Base-by-base conservation (phyloP, 2,329 filamentous ascomycete species). In the Talaromyces sp. region DNA sequence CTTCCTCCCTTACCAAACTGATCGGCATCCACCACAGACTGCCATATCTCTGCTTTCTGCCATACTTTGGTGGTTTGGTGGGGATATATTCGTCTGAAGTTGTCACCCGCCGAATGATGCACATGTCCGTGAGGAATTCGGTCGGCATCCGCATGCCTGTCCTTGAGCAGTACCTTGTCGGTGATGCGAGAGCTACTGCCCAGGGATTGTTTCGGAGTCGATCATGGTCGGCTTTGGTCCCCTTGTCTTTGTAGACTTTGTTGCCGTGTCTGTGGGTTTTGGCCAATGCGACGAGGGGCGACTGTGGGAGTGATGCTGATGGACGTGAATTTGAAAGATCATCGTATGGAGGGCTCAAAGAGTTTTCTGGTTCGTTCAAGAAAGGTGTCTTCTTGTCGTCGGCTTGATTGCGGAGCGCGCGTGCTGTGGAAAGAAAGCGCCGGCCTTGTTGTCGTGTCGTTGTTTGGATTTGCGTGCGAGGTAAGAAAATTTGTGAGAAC, bases 141-240 rank as follows among this genome's bases (percentile, higher is more conserved):
- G 62, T 66, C 5, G 76, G 76, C 11, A 76, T 27, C n/a, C 75
- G 66, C 9, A 64, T 61, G 1, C 67, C 66, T 5, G 75, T 75
- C 6, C 68, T 52, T 3, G 61, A 29, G 61, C 76, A 78, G 63
- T 69, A 63, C 26, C 76, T 71, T 1, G 69, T 43, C 0, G 74
- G 73, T 2, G 73, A 74, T 19, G 74, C 73, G 12, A 78, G 69
- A 21, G 72, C 72, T 35, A 70, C 58, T 3, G 76, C 76, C 75
- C 75, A 78, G 21, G 75, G 74, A 50, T 78, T 78, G 17, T 68
- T 65, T 31, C 60, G 54, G n/a, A 77, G 65, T 3, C 68, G 63
- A 14, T 70, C 66, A 27, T 65, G 61, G 48, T 75, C 70, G 3
- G 64, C 60, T 50, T 60, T 58, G 26, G 63, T 65, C 26, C 72